phyloP scores from a whole-genome alignment of 2,329 filamentous ascomycete species.

The Penicillium vulpinum region DNA sequence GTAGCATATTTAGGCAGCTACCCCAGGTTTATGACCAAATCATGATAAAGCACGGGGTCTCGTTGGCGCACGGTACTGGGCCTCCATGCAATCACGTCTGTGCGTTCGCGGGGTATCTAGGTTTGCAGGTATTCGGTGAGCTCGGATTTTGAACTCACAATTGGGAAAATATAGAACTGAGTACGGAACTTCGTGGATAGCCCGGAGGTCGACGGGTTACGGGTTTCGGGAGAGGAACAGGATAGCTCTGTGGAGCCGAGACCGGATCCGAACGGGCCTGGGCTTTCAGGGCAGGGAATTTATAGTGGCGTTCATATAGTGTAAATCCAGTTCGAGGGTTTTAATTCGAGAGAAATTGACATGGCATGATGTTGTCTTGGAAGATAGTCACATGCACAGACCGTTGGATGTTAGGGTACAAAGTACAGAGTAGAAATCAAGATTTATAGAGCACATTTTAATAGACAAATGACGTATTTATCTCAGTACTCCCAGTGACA shows the following conservation, averaged over 20 bases:
- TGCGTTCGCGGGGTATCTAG: constrained; percentile 1
- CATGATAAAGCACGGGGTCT: neutral
- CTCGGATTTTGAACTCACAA: neutral
- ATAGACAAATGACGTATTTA: neutral
- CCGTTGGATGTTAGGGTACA: too few species aligned
- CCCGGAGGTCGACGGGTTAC: too few species aligned
- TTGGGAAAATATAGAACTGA: neutral
- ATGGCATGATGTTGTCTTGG: neutral
- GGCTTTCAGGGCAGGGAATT: neutral
- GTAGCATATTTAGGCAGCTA: neutral
- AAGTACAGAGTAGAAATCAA: too few species aligned
- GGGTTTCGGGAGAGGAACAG: neutral
- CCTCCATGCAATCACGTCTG: neutral
- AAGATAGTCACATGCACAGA: neutral
- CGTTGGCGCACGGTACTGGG: neutral
- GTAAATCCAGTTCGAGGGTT: too few species aligned
- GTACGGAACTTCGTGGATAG: too few species aligned
- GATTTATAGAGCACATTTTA: too few species aligned
- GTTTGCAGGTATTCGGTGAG: neutral
- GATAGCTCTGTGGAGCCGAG: neutral
- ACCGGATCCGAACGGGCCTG: neutral
- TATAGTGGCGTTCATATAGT: too few species aligned
- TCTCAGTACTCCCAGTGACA: neutral
- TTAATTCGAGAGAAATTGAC: neutral
- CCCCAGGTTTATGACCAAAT: neutral